Conservation (phyloP, 495 filamentous ascomycete genomes). For the Durotheca rogersii region DNA sequence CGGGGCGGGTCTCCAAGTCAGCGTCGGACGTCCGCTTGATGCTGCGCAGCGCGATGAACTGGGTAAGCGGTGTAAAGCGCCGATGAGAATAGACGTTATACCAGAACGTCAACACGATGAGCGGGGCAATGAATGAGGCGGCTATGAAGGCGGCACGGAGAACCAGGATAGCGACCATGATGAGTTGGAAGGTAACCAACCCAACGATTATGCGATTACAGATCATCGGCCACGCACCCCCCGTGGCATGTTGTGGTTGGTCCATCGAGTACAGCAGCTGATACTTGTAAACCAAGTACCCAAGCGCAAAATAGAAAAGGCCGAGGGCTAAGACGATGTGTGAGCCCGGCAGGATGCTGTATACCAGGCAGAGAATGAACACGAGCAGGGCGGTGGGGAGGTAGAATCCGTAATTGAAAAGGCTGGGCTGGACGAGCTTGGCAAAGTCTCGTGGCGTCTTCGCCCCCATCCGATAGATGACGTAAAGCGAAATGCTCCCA, state of each 20-base stretch:
- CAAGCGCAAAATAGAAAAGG: slow-evolving; percentile 82
- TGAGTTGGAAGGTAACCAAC: slow-evolving; percentile 80
- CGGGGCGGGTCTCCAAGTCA: slow-evolving; percentile 45
- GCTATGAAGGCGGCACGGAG: slow-evolving; percentile 68
- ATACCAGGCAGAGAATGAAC: slow-evolving; percentile 91
- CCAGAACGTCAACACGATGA: slow-evolving; percentile 79
- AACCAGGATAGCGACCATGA: slow-evolving; percentile 85
- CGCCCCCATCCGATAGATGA: slow-evolving; percentile 72
- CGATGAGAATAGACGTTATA: slow-evolving; percentile 72
- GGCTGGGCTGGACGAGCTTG: slow-evolving; percentile 75
- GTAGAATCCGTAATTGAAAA: slow-evolving; percentile 95
- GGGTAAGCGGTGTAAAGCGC: slow-evolving; percentile 81
- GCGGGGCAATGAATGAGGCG: slow-evolving; percentile 70
- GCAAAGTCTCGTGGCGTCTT: slow-evolving; percentile 91
- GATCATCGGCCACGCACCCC: slow-evolving; percentile 91
- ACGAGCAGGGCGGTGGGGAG: slow-evolving; percentile 89
- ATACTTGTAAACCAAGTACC: slow-evolving; percentile 96
- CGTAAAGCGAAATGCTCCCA: slow-evolving; percentile 81
- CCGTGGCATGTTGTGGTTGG: slow-evolving; percentile 91
- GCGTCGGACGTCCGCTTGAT: slow-evolving; percentile 48
- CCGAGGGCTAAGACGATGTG: slow-evolving; percentile 82
- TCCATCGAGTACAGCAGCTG: slow-evolving; percentile 98
- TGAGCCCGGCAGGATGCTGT: slow-evolving; percentile 82
- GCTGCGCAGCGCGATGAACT: slow-evolving; percentile 87
- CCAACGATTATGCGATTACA: slow-evolving; percentile 86